phyloP scores from a whole-genome alignment of 2,329 filamentous ascomycete species.

The Aspergillus nomiae region DNA sequence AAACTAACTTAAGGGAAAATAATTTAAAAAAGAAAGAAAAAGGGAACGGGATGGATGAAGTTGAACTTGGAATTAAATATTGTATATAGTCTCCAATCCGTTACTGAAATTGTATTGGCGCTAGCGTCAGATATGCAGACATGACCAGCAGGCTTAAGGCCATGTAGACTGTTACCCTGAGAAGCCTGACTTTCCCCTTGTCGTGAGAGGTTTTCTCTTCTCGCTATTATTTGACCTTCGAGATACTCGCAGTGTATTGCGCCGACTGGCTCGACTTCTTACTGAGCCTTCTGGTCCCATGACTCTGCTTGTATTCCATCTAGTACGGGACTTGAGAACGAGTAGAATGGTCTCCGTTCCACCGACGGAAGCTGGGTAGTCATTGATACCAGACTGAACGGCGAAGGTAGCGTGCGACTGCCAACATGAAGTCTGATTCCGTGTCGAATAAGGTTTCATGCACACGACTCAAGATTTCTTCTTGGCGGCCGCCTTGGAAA shows the following conservation, averaged over 20 bases:
- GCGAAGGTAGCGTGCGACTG: background rate
- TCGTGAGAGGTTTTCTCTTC: background rate
- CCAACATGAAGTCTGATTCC: background rate
- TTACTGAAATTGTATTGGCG: slow-evolving; percentile 8
- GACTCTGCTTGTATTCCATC: background rate
- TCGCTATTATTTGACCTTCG: background rate
- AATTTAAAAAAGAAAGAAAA: slow-evolving; percentile 10
- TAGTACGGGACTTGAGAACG: background rate
- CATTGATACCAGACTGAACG: background rate
- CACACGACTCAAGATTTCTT: slow-evolving; percentile 32
- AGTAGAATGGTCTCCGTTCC: background rate
- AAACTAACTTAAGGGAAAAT: slow-evolving; percentile 1
- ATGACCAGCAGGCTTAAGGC: background rate
- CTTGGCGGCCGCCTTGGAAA: slow-evolving; percentile 62
- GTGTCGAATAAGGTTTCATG: background rate
- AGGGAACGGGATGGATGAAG: background rate
- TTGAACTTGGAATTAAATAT: slow-evolving; percentile 2
- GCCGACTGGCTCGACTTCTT: background rate
- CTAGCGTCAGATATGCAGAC: background rate
- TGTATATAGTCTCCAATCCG: slow-evolving; percentile 12
- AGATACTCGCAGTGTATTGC: background rate
- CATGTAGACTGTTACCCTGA: background rate
- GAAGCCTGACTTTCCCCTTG: background rate
- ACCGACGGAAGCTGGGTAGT: background rate
- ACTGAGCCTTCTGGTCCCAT: background rate